Base-by-base conservation (phyloP, 2,329 filamentous ascomycete genomes). In the Penicillium hesseltinei region DNA sequence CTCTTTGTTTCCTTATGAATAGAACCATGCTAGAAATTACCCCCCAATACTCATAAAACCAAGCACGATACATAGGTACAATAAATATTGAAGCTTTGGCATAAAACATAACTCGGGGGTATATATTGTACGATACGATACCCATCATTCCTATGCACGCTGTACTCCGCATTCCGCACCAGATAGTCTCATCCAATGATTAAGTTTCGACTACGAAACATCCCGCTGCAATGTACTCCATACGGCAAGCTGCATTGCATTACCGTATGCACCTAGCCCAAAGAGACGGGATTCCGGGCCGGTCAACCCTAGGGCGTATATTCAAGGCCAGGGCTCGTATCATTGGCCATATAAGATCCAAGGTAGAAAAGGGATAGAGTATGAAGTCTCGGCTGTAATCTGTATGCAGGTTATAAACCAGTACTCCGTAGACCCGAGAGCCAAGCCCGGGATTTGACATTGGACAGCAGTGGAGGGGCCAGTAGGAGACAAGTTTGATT, bases 241-340 rank as follows among this genome's bases (percentile, higher is more conserved):
- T 63, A 54, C 60, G 62, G 64, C 39, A 61, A 56, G 55, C 55
- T 63, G 62, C 63, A 66, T 63, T 63, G 57, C 62, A 66, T 64
- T 63, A 49, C 57, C 54, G 29, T 48, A 59, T 66, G 63, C 64
- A 64, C 40, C 54, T 56, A 57, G 61, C 56, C 58, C 38, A 61
- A 66, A 59, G 54, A 43, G 61, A 59, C 48, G 38, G 29, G n/a
- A 21, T 39, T 27, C 33, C 39, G 15, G 46, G 40, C 54, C 54
- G 35, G 15, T 25, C 33, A 35, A 27, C 4, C 33, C 42, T 35
- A 8, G 36, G 11, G 29, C 10, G 29, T 35, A 7, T 33, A 19
- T 33, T 39, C 23, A 9, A 31, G 38, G 5, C 5, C 21, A 25
- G 29, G 38, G n/a, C 21, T n/a, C n/a, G 21, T 47, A 21, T 38